These are phyloP conservation scores for Bipolaris zeicola DNA, from an alignment of 2,329 filamentous ascomycete genomes.

Conservation along the genomic window DNA sequence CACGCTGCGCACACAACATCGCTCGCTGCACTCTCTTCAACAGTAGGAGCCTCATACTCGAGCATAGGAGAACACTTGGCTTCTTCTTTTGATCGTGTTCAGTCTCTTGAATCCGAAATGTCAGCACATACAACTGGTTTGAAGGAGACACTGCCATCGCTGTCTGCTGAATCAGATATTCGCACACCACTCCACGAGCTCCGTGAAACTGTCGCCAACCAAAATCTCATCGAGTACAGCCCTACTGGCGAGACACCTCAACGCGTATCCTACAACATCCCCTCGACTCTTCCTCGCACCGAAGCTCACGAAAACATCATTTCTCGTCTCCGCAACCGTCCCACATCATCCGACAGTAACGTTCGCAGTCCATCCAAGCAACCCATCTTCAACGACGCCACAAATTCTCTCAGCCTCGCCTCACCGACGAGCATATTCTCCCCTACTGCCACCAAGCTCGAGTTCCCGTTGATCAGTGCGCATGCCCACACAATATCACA, in stretches of 20 bases:
- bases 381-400: conserved; percentile 59
- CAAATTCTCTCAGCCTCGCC: conserved; percentile 45
- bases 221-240: conserved; percentile 76
- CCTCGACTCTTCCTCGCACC: conserved; percentile 78
- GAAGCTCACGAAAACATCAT: conserved; percentile 64
- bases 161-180: conserved; percentile 61
- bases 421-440: conserved; percentile 37
- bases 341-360: conserved; percentile 34
- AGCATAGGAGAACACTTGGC: conserved; percentile 74
- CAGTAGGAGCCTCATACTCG: conserved; percentile 74
- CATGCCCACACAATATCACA: conserved; percentile 26
- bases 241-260: conserved; percentile 86
- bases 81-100: conserved; percentile 69
- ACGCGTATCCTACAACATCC: conserved; percentile 81
- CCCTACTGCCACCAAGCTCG: conserved; percentile 27
- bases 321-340: conserved; percentile 52
- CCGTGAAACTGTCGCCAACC: conserved; percentile 68
- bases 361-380: conserved; percentile 55
- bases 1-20: conserved; percentile 72
- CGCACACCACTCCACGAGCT: conserved; percentile 74
- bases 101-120: conserved; percentile 72
- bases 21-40: conserved; percentile 67
- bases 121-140: conserved; percentile 64
- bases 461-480: conserved; percentile 35
- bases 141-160: conserved; percentile 64